These are phyloP conservation scores for Blakeslea trispora DNA, from an alignment of 371 early-diverging fungal genomes.

Conservation along the genomic window DNA sequence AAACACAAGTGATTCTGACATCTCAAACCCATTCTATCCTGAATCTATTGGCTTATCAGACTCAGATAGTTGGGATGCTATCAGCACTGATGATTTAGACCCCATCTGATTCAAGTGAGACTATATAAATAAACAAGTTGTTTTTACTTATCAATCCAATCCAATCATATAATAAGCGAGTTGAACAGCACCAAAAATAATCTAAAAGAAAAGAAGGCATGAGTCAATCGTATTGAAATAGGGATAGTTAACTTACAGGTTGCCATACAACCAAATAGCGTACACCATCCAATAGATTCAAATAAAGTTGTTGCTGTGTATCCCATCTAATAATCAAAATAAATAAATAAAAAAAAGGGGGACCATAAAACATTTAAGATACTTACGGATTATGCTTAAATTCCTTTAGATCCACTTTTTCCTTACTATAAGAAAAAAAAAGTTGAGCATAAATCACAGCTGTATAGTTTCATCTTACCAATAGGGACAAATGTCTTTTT, in stretches of 20 bases:
- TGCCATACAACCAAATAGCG: slow-evolving; percentile 85
- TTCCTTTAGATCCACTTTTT: slow-evolving; percentile 79
- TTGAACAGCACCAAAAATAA: slow-evolving; percentile 53
- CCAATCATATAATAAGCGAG: slow-evolving; percentile 47
- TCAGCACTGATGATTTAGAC: neutral
- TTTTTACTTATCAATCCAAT: slow-evolving; percentile 19
- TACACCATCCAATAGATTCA: slow-evolving; percentile 81
- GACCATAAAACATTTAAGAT: no score
- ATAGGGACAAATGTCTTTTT: slow-evolving; percentile 94
- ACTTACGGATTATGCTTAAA: slow-evolving; percentile 79
- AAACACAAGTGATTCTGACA: no score
- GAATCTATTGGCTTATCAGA: no score
- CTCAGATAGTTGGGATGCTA: neutral
- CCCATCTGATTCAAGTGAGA: no score
- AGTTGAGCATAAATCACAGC: neutral
- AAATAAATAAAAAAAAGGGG: no score
- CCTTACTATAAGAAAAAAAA: slow-evolving; percentile 71
- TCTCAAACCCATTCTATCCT: neutral
- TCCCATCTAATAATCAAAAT: slow-evolving; percentile 57
- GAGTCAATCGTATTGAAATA: neutral
- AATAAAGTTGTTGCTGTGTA: slow-evolving; percentile 72
- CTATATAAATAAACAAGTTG: no score
- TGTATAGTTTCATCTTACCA: slow-evolving; percentile 53
- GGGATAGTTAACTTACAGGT: slow-evolving; percentile 72
- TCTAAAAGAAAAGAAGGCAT: slow-evolving; percentile 21